Evolutionary conservation across 2,329 filamentous ascomycete genomes (phyloP).

Genomic region (Stemphylium vesicarium): DNA sequence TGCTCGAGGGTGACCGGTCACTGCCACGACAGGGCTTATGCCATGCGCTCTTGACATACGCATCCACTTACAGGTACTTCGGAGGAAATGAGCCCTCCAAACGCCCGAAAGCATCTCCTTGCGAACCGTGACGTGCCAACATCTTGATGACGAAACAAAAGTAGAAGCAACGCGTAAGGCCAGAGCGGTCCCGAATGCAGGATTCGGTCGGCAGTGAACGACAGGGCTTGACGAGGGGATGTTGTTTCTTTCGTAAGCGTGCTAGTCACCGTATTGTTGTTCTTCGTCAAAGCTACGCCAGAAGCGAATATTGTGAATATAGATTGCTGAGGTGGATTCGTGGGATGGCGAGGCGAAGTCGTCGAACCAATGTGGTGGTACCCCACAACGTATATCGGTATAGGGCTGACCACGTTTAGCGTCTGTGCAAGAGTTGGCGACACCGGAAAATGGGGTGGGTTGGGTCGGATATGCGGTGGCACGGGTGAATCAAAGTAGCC

Average conservation of each 20-base stretch:
- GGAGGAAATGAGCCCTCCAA: conserved; percentile 14
- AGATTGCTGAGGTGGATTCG: conserved; percentile 25
- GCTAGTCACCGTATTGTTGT: conserved; percentile 2
- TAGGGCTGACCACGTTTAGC: conserved; percentile 29
- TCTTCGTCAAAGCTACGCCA: conserved; percentile 9
- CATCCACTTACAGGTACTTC: conserved; percentile 22
- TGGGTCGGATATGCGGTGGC: conserved; percentile 8
- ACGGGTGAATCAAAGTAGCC: conserved; percentile 11
- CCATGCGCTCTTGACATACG: not conserved
- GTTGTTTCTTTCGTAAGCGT: conserved; percentile 16
- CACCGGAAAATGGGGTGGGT: conserved; percentile 1
- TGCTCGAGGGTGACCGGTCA: conserved; percentile 12
- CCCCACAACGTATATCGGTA: conserved; percentile 22
- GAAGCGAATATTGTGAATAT: conserved; percentile 11
- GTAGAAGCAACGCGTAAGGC: conserved; percentile 12
- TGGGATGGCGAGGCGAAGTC: conserved; percentile 28
- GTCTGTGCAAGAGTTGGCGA: conserved; percentile 12
- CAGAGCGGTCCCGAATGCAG: conserved; percentile 14
- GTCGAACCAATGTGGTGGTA: conserved; percentile 11
- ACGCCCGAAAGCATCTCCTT: conserved; percentile 19
- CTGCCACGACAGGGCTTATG: conserved; percentile 25
- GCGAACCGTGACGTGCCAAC: conserved; percentile 18
- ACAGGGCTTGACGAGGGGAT: conserved; percentile 8
- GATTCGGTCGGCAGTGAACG: conserved; percentile 5
- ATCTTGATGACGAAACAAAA: conserved; percentile 20